phyloP scores from a whole-genome alignment of 2,329 filamentous ascomycete genomes.

The Neonectria hederae region DNA sequence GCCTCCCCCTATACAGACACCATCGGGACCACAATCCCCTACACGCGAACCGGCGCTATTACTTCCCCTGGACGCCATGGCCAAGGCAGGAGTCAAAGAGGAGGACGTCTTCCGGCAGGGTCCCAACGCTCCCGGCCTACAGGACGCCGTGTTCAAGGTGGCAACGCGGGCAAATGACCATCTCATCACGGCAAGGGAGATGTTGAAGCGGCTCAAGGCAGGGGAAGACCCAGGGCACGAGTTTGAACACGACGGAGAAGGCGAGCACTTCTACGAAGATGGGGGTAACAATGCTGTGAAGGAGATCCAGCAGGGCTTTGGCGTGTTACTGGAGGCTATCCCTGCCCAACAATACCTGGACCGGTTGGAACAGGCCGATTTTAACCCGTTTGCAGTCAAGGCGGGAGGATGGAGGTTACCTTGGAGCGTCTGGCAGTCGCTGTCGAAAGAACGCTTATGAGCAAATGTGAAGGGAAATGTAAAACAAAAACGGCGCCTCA shows the following conservation, averaged over 20 bases:
- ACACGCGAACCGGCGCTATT: constrained; percentile 68
- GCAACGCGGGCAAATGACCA: constrained; percentile 96
- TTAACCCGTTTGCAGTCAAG: constrained; percentile 79
- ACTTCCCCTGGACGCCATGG: constrained; percentile 90
- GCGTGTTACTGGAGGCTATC: constrained; percentile 82
- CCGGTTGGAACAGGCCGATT: constrained; percentile 80
- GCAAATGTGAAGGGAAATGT: neutral
- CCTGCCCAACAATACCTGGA: constrained; percentile 82
- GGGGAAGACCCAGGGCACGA: constrained; percentile 83
- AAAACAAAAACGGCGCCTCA: neutral
- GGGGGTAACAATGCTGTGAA: constrained; percentile 48
- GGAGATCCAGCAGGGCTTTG: constrained; percentile 72
- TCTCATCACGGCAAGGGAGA: constrained; percentile 90
- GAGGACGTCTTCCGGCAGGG: constrained; percentile 89
- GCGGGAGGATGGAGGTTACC: constrained; percentile 80
- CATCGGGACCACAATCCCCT: constrained; percentile 50
- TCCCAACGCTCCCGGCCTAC: constrained; percentile 79
- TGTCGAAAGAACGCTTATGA: constrained; percentile 60
- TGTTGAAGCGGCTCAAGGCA: constrained; percentile 81
- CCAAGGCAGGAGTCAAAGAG: constrained; percentile 80
- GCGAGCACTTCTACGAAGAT: constrained; percentile 65
- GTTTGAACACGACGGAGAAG: constrained; percentile 86
- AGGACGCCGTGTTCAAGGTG: constrained; percentile 90
- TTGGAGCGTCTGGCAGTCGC: constrained; percentile 72
- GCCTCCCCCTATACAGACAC: constrained; percentile 59